Evolutionary conservation across 192 early-diverging fungal genomes (phyloP), one percentile per base, ranked within the genome.

Genomic region (Bifiguratus adelaidae): DNA sequence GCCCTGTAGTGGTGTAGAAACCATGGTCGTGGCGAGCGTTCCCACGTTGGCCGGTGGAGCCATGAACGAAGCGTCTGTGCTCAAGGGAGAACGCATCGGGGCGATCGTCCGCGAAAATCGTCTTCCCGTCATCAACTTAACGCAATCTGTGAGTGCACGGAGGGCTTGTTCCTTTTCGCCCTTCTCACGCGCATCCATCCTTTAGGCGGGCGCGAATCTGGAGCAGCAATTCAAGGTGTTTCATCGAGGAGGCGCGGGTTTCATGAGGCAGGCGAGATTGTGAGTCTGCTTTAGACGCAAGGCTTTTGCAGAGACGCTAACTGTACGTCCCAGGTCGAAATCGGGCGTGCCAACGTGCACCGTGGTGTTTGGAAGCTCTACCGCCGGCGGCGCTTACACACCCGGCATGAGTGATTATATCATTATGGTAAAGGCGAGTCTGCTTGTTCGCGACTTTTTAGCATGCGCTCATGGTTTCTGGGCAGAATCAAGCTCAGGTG

Each of bases 331-430:
- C 48, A 78, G 77, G 50, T 78, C 79, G 33, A 81, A 79, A 52
- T 50, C 62, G 3, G 68, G 64, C 28, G 54, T 81, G 33, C 79
- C 79, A 5, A 74, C 79, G 4, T 72, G 71, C 42, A 64, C 66
- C 37, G 67, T 81, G 16, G 79, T 81, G 16, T 81, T 81, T 63
- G 79, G 79, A 47, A 77, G 63, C 30, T 77, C 75, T 21, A 81
- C 79, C 30, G 79, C 79, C 8, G 79, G 79, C 40, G 79, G 79
- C 32, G 79, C 79, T 6, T 81, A 81, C 30, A 62, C 72, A 9
- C 77, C 77, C 19, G 71, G 72, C 30, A 73, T 81, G 74, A 74
- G 68, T 50, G 79, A 81, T 50, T 81, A 77, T 58, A 65, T 68
- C 20, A 72, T 81, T 33, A 69, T 81, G 74, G 77, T 81, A 41